These are phyloP conservation scores for Termitomyces sp. DNA, from an alignment of 768 basidiomycete species.

Conservation along the genomic window DNA sequence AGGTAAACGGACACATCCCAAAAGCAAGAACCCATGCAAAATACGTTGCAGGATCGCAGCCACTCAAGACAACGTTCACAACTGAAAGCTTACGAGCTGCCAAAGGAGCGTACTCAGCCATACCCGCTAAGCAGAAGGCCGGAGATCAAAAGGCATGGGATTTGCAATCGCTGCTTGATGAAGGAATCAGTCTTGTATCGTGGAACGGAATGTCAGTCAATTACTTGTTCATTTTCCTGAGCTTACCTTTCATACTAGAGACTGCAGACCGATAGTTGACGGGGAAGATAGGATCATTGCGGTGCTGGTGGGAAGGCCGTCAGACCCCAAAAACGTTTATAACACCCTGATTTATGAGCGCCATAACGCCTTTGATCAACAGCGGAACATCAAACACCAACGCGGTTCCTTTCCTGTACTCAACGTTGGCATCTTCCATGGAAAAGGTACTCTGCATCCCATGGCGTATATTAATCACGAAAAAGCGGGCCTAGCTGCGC, in stretches of 20 bases:
- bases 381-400: not conserved
- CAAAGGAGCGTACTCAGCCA: no score
- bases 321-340: not conserved
- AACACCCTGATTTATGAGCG: no score
- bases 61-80: no score
- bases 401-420: not conserved
- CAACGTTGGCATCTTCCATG: not conserved
- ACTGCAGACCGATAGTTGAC: no score
- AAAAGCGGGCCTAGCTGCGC: no score
- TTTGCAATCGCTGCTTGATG: not conserved
- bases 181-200: not conserved
- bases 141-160: not conserved
- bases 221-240: no score
- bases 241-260: no score
- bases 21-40: no score
- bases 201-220: not conserved
- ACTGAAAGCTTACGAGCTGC: not conserved
- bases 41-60: no score
- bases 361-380: not conserved
- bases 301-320: not conserved
- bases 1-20: no score
- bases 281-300: not conserved
- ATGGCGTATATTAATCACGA: constrained; percentile 6
- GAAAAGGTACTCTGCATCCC: not conserved
- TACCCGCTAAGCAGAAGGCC: no score